Evolutionary conservation across 148 eudicot species (phyloP).

Genomic region (Vaccinium vitisidaea): DNA sequence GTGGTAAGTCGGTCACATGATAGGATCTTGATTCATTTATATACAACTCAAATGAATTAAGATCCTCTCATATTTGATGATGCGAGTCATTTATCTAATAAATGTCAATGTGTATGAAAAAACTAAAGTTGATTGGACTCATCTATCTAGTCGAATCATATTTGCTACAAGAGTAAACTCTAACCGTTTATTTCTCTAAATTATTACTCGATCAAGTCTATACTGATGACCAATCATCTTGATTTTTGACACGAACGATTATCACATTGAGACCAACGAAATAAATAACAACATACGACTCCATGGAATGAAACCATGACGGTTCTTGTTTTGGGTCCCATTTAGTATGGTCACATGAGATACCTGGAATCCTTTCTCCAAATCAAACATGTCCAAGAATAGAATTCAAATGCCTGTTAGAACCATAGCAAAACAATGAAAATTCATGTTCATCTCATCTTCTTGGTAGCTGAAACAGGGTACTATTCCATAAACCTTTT

Average conservation of each 20-base stretch:
- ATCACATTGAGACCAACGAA: neutral
- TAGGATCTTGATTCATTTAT: too few species aligned
- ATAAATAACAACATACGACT: neutral
- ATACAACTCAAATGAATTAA: too few species aligned
- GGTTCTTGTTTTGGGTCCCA: neutral
- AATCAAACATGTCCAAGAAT: too few species aligned
- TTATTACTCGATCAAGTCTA: neutral
- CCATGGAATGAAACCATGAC: neutral
- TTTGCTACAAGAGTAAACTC: neutral
- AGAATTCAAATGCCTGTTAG: too few species aligned
- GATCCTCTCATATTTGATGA: too few species aligned
- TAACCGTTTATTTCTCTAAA: neutral
- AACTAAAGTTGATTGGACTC: too few species aligned
- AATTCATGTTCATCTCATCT: neutral
- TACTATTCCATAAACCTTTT: neutral
- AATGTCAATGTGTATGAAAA: too few species aligned
- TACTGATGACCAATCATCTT: neutral
- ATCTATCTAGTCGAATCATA: neutral
- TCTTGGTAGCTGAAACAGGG: conserved; percentile 5
- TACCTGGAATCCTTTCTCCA: too few species aligned
- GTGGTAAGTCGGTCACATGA: too few species aligned
- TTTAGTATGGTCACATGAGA: too few species aligned
- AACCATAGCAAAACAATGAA: too few species aligned
- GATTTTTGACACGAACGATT: neutral
- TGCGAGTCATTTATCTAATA: too few species aligned